Percentiles rank a stretch among this genome's conserved stretches.
These are phyloP conservation scores for Arthrobotrys pseudoclavata DNA, from an alignment of 2,329 filamentous ascomycete genomes.

Conservation along the genomic window DNA sequence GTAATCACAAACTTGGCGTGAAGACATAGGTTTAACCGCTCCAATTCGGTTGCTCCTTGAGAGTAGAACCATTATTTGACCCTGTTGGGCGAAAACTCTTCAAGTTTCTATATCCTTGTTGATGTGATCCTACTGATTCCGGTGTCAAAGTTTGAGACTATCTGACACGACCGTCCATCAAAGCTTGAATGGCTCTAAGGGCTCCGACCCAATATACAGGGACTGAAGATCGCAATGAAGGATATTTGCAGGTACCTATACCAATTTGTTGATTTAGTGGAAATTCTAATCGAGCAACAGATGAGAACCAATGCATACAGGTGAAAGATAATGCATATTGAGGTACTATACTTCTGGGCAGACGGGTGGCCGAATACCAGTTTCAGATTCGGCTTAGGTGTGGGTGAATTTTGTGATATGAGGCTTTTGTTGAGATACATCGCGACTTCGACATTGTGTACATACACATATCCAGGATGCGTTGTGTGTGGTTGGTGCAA, in stretches of 20 bases:
- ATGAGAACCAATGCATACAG: conserved; percentile 2
- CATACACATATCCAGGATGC: not conserved
- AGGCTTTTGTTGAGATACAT: conserved; percentile 16
- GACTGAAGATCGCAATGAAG: not conserved
- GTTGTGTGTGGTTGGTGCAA: conserved; percentile 30
- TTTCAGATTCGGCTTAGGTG: conserved; percentile 9
- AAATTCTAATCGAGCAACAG: not conserved
- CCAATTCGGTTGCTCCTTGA: not conserved
- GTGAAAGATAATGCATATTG: not conserved
- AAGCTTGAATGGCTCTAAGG: conserved; percentile 1
- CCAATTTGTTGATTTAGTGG: not conserved
- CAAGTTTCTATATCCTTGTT: not conserved
- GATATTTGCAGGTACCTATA: not conserved
- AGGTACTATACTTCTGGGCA: not conserved
- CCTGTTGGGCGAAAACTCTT: not conserved
- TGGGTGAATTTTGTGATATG: not conserved
- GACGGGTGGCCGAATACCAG: not conserved
- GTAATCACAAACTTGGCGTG: not conserved
- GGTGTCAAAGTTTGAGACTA: conserved; percentile 6
- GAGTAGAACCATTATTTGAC: not conserved
- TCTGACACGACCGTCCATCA: not conserved
- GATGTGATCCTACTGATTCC: conserved; percentile 5
- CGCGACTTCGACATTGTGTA: not conserved
- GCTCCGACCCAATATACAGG: not conserved
- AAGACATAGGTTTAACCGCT: not conserved